phyloP scores from a whole-genome alignment of 2,329 filamentous ascomycete species.

The Xylariales sp. region DNA sequence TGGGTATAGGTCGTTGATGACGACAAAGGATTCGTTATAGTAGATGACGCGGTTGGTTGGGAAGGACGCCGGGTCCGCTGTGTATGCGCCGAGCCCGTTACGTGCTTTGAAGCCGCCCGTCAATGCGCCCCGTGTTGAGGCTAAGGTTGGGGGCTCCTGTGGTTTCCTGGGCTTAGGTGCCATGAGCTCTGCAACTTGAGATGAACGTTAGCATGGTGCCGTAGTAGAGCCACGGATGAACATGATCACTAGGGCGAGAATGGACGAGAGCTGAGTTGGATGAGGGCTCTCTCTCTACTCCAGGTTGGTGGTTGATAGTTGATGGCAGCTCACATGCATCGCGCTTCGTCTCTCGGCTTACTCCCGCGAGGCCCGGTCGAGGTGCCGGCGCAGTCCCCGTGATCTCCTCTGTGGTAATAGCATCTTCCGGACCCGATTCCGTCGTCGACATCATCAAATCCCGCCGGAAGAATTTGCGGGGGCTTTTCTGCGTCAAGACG shows the following conservation, averaged over 20 bases:
- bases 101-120: slow-evolving; percentile 56
- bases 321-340: slow-evolving; percentile 55
- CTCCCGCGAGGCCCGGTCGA: slow-evolving; percentile 36
- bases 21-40: slow-evolving; percentile 75
- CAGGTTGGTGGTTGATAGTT: not conserved
- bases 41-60: slow-evolving; percentile 71
- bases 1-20: slow-evolving; percentile 85
- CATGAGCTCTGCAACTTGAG: slow-evolving; percentile 64
- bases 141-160: slow-evolving; percentile 40
- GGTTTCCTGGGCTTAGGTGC: slow-evolving; percentile 58
- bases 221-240: not conserved
- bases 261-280: not conserved
- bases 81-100: slow-evolving; percentile 75
- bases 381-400: slow-evolving; percentile 50
- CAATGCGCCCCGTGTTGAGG: slow-evolving; percentile 35
- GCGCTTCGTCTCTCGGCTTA: slow-evolving; percentile 46
- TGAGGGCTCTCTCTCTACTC: too few species aligned
- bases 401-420: slow-evolving; percentile 56
- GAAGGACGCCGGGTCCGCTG: slow-evolving; percentile 69
- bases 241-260: not conserved
- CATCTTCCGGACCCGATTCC: slow-evolving; percentile 52
- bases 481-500: not conserved
- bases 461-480: not conserved
- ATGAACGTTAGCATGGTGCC: slow-evolving; percentile 14
- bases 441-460: slow-evolving; percentile 38